Evolutionary conservation across 129 eudicot genomes (phyloP), one percentile per base, ranked within the genome.

Genomic region (Flaveria bidentis): DNA sequence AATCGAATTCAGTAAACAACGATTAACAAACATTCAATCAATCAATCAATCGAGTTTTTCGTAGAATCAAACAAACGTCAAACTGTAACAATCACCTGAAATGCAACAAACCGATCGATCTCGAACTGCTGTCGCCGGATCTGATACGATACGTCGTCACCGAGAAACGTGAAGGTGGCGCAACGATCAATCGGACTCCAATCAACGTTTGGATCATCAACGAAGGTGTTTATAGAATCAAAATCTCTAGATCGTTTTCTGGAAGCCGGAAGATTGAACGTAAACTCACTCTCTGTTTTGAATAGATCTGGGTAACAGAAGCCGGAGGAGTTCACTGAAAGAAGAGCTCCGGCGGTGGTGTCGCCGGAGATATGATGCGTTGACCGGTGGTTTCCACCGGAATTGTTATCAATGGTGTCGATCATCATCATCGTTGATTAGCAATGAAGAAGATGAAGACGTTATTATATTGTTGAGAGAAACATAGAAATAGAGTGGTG

Each of bases 101-200:
- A 80, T 25, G 78, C 68, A 11, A 86, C 58, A 53, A 80, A 67
- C 7, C 72, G 85, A 70, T 82, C 87, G 20, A 82, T 79, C 30
- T 86, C 89, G 0, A 80, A 62, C 7, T 79, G 83, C 36, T 86
- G 89, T 11, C 68, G 82, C 17, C 71, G 86, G 49, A 86, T 82
- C 78, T 79, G 86, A 20, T 50, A 63, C 1, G 85, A 82, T 1
- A 86, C 12, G 22, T 77, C 69, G 26, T 68, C 69, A 2, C 81
- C 67, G 55, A 77, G 75, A 77, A 67, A 67, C 69, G 33, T 52
- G 44, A 42, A 44, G 7, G 8, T 16, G 10, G 16, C 11, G 41
- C 15, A 15, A 18, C 25, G 60, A 12, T 61, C 45, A 1, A 9
- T 2, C 2, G 61, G 47, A 75, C 12, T 75, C 51, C 49, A 10